phyloP scores from a whole-genome alignment of 2,329 filamentous ascomycete species.

The Ophiostoma sp. region DNA sequence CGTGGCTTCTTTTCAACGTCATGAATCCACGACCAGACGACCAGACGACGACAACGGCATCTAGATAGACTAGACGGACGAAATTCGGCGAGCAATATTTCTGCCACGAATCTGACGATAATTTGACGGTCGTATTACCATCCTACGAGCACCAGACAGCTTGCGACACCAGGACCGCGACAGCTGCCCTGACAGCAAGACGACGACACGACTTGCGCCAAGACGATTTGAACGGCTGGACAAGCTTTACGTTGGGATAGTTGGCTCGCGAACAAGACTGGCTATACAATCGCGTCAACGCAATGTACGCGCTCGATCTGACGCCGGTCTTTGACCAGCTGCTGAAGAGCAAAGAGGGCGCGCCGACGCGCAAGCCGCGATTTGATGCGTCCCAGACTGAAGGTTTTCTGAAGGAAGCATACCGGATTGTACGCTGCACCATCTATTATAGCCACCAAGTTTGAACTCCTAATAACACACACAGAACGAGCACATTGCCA shows the following conservation, averaged over 20 bases:
- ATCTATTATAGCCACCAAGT: too few species aligned
- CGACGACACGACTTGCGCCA: not conserved
- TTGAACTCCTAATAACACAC: not conserved
- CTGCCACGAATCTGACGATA: too few species aligned
- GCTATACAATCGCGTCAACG: not conserved
- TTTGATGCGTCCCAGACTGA: constrained; percentile 62
- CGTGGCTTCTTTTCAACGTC: not conserved
- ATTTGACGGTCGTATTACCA: too few species aligned
- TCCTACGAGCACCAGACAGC: not conserved
- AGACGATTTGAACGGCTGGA: not conserved
- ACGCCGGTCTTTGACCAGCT: constrained; percentile 69
- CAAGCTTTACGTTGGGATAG: not conserved
- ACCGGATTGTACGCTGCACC: constrained; percentile 70
- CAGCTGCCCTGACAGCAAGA: not conserved
- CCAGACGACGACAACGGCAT: not conserved
- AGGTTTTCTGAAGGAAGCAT: constrained; percentile 90
- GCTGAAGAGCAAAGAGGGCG: constrained; percentile 47
- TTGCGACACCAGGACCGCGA: not conserved
- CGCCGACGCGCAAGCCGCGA: constrained; percentile 32
- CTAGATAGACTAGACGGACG: not conserved
- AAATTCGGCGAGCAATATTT: not conserved
- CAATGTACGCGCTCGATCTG: constrained; percentile 53
- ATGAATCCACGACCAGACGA: constrained; percentile 4
- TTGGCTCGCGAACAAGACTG: not conserved
- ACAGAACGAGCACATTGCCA: constrained; percentile 81